These are phyloP conservation scores for Lepidopterella palustris DNA, from an alignment of 495 filamentous ascomycete species.

Conservation along the genomic window DNA sequence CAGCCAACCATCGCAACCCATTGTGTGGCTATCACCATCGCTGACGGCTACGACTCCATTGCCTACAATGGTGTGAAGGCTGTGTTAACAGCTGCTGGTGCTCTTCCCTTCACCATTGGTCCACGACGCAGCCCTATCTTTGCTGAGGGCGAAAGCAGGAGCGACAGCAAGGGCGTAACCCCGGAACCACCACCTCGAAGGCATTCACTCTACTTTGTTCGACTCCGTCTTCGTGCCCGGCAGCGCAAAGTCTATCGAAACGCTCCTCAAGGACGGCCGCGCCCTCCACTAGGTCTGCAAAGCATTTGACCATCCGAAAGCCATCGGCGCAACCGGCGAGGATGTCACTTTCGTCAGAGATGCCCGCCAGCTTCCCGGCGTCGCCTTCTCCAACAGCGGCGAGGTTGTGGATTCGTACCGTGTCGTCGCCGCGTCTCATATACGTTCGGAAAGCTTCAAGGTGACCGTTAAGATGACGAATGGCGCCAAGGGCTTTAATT, in stretches of 20 bases:
- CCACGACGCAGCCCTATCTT: constrained; percentile 54
- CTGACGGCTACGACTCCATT: constrained; percentile 68
- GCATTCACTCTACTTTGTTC: constrained; percentile 78
- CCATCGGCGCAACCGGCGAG: constrained; percentile 69
- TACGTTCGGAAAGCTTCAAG: constrained; percentile 48
- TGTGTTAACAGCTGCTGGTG: constrained; percentile 53
- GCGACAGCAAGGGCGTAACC: constrained; percentile 46
- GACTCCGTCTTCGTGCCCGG: constrained; percentile 78
- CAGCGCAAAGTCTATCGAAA: constrained; percentile 53
- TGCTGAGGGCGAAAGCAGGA: constrained; percentile 46
- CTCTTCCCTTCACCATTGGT: constrained; percentile 67
- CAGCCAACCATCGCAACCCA: constrained; percentile 64
- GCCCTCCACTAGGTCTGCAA: constrained; percentile 80
- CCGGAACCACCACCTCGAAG: constrained; percentile 79
- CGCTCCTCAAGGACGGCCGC: constrained; percentile 64
- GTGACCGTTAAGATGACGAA: constrained; percentile 53
- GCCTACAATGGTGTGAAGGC: constrained; percentile 59
- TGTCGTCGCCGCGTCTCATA: constrained; percentile 55
- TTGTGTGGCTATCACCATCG: constrained; percentile 70
- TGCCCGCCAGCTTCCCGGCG: constrained; percentile 50
- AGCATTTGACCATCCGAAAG: constrained; percentile 73
- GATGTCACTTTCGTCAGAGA: constrained; percentile 57
- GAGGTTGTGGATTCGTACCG: constrained; percentile 61
- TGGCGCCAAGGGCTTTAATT: constrained; percentile 56
- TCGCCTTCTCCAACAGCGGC: constrained; percentile 42